phyloP scores from a whole-genome alignment of 2,329 filamentous ascomycete genomes.

The Botrytis deweyae region DNA sequence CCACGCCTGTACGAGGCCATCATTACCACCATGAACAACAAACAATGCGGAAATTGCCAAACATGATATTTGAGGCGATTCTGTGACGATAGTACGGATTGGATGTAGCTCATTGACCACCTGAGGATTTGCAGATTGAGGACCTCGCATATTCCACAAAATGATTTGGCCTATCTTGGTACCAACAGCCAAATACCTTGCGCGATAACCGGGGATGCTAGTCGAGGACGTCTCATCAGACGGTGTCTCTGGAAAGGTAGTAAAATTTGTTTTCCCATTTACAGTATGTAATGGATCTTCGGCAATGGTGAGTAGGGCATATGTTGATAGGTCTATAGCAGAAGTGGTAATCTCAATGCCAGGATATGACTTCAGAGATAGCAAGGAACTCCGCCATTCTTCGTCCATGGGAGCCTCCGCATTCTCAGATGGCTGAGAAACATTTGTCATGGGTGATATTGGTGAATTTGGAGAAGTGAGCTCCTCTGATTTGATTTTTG shows the following conservation, averaged over 20 bases:
- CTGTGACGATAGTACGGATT: slow-evolving; percentile 80
- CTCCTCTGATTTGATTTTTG: slow-evolving; percentile 30
- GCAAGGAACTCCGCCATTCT: slow-evolving; percentile 65
- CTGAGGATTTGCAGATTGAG: slow-evolving; percentile 53
- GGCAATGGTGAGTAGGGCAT: slow-evolving; percentile 66
- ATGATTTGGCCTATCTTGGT: slow-evolving; percentile 75
- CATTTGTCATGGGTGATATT: slow-evolving; percentile 27
- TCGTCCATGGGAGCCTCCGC: slow-evolving; percentile 46
- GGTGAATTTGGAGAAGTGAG: slow-evolving; percentile 33
- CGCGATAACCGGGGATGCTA: slow-evolving; percentile 81
- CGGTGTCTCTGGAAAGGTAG: slow-evolving; percentile 34
- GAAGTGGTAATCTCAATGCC: slow-evolving; percentile 65
- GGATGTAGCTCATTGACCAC: slow-evolving; percentile 63
- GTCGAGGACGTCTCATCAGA: slow-evolving; percentile 36
- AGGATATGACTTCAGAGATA: slow-evolving; percentile 60
- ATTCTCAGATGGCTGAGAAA: slow-evolving; percentile 19
- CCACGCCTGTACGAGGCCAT: slow-evolving; percentile 95
- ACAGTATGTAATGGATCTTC: slow-evolving; percentile 75
- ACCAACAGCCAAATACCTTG: slow-evolving; percentile 77
- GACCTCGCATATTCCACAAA: slow-evolving; percentile 80
- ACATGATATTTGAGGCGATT: slow-evolving; percentile 83
- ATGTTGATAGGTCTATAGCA: slow-evolving; percentile 71
- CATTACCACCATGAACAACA: slow-evolving; percentile 88
- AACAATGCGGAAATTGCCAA: slow-evolving; percentile 83
- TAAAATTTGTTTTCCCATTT: slow-evolving; percentile 45